Evolutionary conservation across 805 yeast genomes (phyloP), one percentile per base, ranked within the genome.

Genomic region (Candida pseudofarinosa): DNA sequence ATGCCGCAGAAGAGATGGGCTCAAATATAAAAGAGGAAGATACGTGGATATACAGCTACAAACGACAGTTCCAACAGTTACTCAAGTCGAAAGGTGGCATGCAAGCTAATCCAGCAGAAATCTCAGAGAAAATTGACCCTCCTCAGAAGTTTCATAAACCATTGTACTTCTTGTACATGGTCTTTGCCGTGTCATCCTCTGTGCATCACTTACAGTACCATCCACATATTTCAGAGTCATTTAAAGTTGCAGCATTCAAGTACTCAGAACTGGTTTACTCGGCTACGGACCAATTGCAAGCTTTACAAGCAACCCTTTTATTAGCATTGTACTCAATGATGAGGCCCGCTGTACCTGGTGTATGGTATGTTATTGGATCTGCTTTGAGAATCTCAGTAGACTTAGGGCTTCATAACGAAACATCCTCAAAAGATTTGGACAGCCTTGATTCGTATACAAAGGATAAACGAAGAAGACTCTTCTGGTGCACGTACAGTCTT

Each of bases 321-420:
- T 63, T 85, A 34, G 79, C 91, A 0, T 56, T 83, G 3, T 89
- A 85, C 56, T 80, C 95, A 0, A 72, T 84, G 28, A 88, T 89
- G 96, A 73, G 96, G 44, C 97, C 97, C 0, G 82, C 91, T 1
- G 78, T 79, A 12, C 96, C 96, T 0, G 93, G 96, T 3, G 88
- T 87, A n/a, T 89, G 97, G 97, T 87, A 87, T 58, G 79, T 85
- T 3, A 65, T 87, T 49, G 96, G 96, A 0, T 78, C 87, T 1
- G 89, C 91, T 0, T 62, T 88, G 39, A 72, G 97, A 46, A 62
- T 87, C 39, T 81, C 91, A 52, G 87, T 88, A 20, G 97, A 89
- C 60, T 61, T 89, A 46, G 96, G 95, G 1, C 67, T 89, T 5
- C 97, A 89, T 60, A 79, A 80, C 31, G 96, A 88, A 53, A 41